phyloP scores from a whole-genome alignment of 192 early-diverging fungal genomes.

The Gonapodya sp. region DNA sequence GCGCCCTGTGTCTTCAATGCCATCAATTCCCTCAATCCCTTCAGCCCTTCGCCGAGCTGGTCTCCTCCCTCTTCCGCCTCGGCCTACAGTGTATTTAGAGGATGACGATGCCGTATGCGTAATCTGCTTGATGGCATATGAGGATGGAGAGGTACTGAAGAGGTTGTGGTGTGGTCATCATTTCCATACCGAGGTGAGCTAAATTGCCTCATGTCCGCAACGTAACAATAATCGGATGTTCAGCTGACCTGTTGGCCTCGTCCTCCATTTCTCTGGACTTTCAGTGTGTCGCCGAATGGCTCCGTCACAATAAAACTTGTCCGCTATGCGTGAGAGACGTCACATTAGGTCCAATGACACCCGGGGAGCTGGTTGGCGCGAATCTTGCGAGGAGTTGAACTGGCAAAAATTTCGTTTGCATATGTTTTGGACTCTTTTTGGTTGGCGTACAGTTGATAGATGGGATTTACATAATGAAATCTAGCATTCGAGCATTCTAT shows the following conservation, averaged over 20 bases:
- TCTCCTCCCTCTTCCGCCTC: background rate
- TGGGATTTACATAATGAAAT: no score
- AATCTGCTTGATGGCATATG: conserved; percentile 69
- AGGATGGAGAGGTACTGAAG: conserved; percentile 63
- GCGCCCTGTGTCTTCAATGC: background rate
- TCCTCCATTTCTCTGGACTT: background rate
- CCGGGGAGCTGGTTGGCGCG: background rate
- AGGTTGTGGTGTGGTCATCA: conserved; percentile 68
- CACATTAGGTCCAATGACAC: background rate
- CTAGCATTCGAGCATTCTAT: no score
- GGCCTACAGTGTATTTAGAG: conserved; percentile 17
- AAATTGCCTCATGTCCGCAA: background rate
- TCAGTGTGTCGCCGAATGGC: conserved; percentile 69
- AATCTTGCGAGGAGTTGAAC: background rate
- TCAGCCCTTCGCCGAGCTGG: background rate
- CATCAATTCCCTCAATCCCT: background rate
- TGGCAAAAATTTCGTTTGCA: background rate
- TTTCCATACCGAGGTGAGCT: conserved; percentile 54
- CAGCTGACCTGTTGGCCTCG: no score
- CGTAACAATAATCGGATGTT: no score
- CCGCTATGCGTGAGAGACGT: conserved; percentile 63
- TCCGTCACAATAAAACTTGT: conserved; percentile 60
- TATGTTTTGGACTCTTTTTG: background rate
- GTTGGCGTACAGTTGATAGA: no score
- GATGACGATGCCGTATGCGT: conserved; percentile 62